Conservation (phyloP, 2,329 filamentous ascomycete species). For the Xylogone sp. region DNA sequence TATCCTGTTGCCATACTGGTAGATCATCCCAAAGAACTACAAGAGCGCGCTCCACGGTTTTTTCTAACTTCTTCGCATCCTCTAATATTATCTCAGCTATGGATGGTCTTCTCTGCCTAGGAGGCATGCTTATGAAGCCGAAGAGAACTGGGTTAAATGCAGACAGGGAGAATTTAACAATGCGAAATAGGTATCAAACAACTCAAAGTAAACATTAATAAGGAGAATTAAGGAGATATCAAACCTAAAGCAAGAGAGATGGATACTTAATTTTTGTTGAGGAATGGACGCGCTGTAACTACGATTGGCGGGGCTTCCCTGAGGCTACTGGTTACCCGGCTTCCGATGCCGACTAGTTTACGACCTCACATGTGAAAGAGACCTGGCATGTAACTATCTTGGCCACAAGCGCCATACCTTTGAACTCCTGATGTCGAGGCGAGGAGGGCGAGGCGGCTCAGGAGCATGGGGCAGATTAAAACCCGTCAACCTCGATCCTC, state of each 20-base stretch:
- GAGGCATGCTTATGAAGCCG: constrained; percentile 15
- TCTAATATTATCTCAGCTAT: constrained; percentile 17
- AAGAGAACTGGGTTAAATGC: background rate
- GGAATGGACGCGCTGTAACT: background rate
- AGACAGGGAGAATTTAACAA: background rate
- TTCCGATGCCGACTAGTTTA: too few species aligned
- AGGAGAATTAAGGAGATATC: too few species aligned
- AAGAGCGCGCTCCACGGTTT: constrained; percentile 32
- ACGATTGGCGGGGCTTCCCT: too few species aligned
- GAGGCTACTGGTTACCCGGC: too few species aligned
- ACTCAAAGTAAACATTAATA: too few species aligned
- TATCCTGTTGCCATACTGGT: constrained; percentile 56
- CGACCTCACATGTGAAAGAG: background rate
- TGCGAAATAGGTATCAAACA: too few species aligned
- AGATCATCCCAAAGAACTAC: constrained; percentile 48
- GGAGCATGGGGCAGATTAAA: constrained; percentile 69
- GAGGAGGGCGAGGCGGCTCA: constrained; percentile 37
- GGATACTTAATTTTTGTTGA: too few species aligned
- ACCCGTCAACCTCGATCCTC: constrained; percentile 68
- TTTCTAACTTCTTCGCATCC: constrained; percentile 18
- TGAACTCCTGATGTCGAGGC: constrained; percentile 18
- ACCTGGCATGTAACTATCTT: background rate
- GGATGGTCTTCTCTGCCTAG: constrained; percentile 21
- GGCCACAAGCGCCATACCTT: constrained; percentile 4
- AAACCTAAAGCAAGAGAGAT: too few species aligned